Conservation (phyloP, 2,329 filamentous ascomycete genomes). For the Plenodomus lindquistii region DNA sequence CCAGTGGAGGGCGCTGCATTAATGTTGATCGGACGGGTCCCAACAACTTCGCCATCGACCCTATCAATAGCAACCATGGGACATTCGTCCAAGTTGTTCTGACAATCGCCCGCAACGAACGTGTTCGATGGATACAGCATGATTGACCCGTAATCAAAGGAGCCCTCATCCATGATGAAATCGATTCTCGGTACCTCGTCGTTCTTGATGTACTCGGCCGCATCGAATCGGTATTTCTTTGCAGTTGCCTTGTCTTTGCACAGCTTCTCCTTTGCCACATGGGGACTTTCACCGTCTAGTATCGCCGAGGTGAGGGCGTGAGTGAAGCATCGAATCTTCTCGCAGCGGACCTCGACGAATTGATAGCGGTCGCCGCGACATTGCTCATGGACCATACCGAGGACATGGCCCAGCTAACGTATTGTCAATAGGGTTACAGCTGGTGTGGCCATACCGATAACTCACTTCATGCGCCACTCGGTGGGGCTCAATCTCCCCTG, state of each 20-base stretch:
- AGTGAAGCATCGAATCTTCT: constrained; percentile 1
- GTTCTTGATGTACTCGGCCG: constrained; percentile 1
- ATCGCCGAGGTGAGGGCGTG: not conserved
- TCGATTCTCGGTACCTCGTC: not conserved
- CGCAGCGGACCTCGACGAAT: constrained; percentile 3
- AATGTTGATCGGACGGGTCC: too few relatives aligned
- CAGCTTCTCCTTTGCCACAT: not conserved
- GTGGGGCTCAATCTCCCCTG: not conserved
- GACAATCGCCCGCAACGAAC: too few relatives aligned
- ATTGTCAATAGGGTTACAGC: not conserved
- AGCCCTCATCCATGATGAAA: not conserved
- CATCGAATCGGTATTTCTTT: not conserved
- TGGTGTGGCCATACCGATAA: not conserved
- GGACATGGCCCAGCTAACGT: not conserved
- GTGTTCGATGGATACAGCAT: constrained; percentile 8
- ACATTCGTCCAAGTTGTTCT: too few relatives aligned
- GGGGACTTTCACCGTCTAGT: not conserved
- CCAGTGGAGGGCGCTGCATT: too few relatives aligned
- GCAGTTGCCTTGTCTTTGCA: constrained; percentile 1
- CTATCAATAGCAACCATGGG: too few relatives aligned
- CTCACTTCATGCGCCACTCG: constrained; percentile 2
- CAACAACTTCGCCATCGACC: too few relatives aligned
- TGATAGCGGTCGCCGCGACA: constrained; percentile 1
- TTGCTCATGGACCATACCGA: constrained; percentile 10
- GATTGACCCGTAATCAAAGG: constrained; percentile 3